Evolutionary conservation across 805 yeast species (phyloP).

Genomic region (Barnettozyma sucrosica): DNA sequence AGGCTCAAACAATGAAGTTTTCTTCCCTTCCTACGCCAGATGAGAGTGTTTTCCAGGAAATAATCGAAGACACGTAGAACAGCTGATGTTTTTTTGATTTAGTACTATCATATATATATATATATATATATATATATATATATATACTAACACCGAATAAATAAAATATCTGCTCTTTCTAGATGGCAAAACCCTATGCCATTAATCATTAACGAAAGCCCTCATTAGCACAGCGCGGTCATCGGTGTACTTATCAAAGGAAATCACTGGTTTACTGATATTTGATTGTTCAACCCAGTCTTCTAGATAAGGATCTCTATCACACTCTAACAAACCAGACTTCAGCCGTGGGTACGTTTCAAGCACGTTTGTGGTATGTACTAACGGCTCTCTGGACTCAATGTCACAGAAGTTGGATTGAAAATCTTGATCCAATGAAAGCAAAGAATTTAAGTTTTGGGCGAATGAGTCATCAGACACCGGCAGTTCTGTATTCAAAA

Average conservation of each 20-base stretch:
- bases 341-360: neutral
- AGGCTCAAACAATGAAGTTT: slow-evolving; percentile 12
- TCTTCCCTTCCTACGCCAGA: slow-evolving; percentile 22
- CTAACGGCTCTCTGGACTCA: too few relatives aligned
- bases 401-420: too few relatives aligned
- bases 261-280: neutral
- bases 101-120: too few relatives aligned
- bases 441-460: too few relatives aligned
- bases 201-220: slow-evolving; percentile 5
- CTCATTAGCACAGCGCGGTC: slow-evolving; percentile 17
- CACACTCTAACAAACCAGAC: slow-evolving; percentile 14
- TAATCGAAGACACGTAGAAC: slow-evolving; percentile 10
- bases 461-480: too few relatives aligned
- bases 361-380: neutral
- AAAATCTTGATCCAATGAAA: too few relatives aligned
- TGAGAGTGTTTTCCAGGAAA: slow-evolving; percentile 8
- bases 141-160: neutral
- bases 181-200: neutral
- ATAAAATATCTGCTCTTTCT: neutral
- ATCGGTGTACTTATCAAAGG: slow-evolving; percentile 12
- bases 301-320: slow-evolving; percentile 15
- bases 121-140: neutral
- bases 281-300: slow-evolving; percentile 11
- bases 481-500: too few relatives aligned
- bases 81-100: too few relatives aligned